These are phyloP conservation scores for Saururus chinensis DNA, from an alignment of 164 flowering plant species.

Conservation along the genomic window DNA sequence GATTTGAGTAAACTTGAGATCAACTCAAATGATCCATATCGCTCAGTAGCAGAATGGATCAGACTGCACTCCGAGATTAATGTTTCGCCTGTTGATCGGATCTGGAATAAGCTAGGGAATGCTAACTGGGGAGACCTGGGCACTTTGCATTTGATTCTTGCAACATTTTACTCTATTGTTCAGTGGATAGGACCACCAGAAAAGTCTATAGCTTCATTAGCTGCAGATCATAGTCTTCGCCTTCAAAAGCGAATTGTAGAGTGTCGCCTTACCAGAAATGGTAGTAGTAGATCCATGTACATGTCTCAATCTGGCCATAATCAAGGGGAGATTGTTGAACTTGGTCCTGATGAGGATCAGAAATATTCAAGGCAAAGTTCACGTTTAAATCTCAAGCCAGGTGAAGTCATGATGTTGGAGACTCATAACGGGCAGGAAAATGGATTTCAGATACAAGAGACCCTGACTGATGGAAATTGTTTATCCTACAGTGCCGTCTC, in stretches of 20 bases:
- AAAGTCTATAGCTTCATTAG: constrained; percentile 52
- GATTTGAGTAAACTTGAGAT: constrained; percentile 52
- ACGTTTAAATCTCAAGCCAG: constrained; percentile 31
- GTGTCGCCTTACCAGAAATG: constrained; percentile 31
- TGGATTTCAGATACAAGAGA: constrained; percentile 40
- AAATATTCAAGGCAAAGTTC: constrained; percentile 22
- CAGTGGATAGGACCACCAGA: constrained; percentile 65
- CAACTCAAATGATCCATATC: constrained; percentile 38
- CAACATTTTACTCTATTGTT: constrained; percentile 59
- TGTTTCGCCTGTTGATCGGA: constrained; percentile 53
- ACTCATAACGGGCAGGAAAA: constrained; percentile 34
- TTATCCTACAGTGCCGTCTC: constrained; percentile 41
- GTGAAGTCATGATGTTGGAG: constrained; percentile 40
- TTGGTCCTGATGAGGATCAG: constrained; percentile 33
- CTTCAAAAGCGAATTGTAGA: constrained; percentile 60
- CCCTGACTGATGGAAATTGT: constrained; percentile 28
- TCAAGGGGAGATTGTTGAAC: constrained; percentile 53
- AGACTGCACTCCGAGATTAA: constrained; percentile 40
- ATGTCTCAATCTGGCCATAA: constrained; percentile 15
- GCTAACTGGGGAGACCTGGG: constrained; percentile 82
- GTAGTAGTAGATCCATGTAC: constrained; percentile 19
- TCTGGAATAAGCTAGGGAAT: constrained; percentile 90
- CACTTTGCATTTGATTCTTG: constrained; percentile 55
- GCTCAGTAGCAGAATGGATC: constrained; percentile 56
- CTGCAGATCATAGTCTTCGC: constrained; percentile 65